Evolutionary conservation across 345 rosid genomes (phyloP).

Genomic region (Lepidium didymum): DNA sequence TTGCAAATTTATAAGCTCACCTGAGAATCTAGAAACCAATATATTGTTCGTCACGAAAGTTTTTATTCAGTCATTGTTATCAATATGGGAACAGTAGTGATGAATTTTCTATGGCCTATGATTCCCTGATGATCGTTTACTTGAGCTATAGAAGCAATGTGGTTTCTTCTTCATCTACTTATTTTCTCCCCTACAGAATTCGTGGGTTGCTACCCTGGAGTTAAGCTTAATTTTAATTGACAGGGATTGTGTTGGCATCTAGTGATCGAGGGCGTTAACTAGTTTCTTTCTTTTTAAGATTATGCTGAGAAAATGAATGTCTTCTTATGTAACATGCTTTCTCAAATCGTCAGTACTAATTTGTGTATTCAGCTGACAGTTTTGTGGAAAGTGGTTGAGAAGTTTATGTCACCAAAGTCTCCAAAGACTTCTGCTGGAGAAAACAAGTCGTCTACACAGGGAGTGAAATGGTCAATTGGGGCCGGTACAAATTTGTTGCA

Average conservation of each 20-base stretch:
- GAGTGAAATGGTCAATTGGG: constrained; percentile 67
- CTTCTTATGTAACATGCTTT: constrained; percentile 2
- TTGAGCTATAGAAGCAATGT: too few species aligned
- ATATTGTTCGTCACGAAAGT: too few species aligned
- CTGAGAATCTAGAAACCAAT: too few species aligned
- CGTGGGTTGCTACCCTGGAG: too few species aligned
- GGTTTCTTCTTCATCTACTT: too few species aligned
- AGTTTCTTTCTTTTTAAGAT: too few species aligned
- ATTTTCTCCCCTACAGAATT: too few species aligned
- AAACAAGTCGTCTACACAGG: constrained; percentile 42
- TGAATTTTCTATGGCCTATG: background rate
- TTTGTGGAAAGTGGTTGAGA: constrained; percentile 85
- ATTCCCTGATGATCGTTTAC: too few species aligned
- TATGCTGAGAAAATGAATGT: background rate
- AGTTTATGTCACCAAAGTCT: constrained; percentile 49
- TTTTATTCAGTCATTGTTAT: background rate
- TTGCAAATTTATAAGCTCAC: too few species aligned
- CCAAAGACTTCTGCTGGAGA: constrained; percentile 35
- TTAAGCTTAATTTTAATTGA: too few species aligned
- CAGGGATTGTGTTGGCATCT: too few species aligned
- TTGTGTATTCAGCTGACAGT: constrained; percentile 85
- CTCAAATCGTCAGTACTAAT: constrained; percentile 38
- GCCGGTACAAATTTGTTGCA: constrained; percentile 74
- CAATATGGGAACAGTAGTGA: background rate
- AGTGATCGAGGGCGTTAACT: too few species aligned